Evolutionary conservation across 495 filamentous ascomycete genomes (phyloP), one percentile per base, ranked within the genome.

Genomic region (Penicillium ucsense): DNA sequence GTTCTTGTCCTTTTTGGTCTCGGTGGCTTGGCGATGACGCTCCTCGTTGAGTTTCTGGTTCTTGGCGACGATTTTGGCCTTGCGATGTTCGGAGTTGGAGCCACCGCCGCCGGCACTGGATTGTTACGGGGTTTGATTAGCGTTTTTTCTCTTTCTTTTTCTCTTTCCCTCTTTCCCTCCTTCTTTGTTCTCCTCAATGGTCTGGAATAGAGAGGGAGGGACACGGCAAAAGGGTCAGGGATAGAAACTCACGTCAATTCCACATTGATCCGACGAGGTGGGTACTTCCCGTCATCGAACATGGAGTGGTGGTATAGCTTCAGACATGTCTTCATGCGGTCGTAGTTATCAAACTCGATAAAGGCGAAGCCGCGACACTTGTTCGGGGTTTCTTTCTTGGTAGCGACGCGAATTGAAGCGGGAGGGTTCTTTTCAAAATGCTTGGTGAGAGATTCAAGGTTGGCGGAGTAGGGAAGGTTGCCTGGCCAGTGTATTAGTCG

Each of bases 271-370:
- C 84, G 83, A 52, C 82, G 65, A 41, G 74, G 60, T 5, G 76
- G 70, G 48, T 70, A 73, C 45, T 71, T 73, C 35, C 79, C 81
- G 55, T 88, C 85, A 50, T 87, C 76, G 60, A 97, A 95, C 41
- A 68, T 76, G 49, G 80, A 85, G 66, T 95, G 89, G 66, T 98
- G 91, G 63, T 88, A 88, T 41, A 86, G 75, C 62, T 86, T 84
- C 53, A 98, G 73, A 57, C 88, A 94, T 41, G 87, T 90, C 75
- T 94, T 85, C 89, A 97, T 94, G 61, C 83, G 80, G 67, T 95
- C 88, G 70, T 80, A 95, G 41, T 79, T 71, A 48, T 81, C 84
- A 55, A 98, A 97, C 67, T 98, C 92, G 49, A 98, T 72, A 65
- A 98, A 98, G 4, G 88, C 92, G 52, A 84, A 86, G 31, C 92